Evolutionary conservation across 129 eudicot genomes (phyloP), one percentile per base, ranked within the genome.

Genomic region (Ambrosia artemisiifolia): DNA sequence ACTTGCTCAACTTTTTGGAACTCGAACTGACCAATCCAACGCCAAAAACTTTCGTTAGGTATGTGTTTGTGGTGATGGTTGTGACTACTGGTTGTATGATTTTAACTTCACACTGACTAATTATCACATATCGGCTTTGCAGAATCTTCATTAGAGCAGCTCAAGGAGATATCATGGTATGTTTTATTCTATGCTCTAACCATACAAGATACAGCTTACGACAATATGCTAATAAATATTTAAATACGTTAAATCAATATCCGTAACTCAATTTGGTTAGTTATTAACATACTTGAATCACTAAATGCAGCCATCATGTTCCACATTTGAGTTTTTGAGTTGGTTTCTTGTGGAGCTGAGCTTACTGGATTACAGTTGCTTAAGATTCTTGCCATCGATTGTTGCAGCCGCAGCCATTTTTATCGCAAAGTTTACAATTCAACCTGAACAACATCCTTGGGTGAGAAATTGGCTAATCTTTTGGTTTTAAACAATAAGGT

Each of bases 11-110:
- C n/a, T 76, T 83, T 66, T 72, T 94, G 67, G 83, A 87, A 59
- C 83, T 69, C 64, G 92, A 87, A 71, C 78, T 56, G 34, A 83
- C 85, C 79, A 80, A 63, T 78, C 97, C 97, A 40, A 93, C 92
- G 11, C 49, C 88, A 44, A 94, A 84, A 78, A 86, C 91, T 28
- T 90, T 94, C 79, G 81, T 90, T 54, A 90, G 98, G 98, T 94
- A 65, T 36, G 75, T 50, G 57, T 50, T 4, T 24, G 17, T 43
- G 5, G 11, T 59, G 34, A 64, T 20, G 54, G 11, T 72, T 48
- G 63, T 28, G 19, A 67, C 16, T 60, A 40, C 24, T 69, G 67
- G 19, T 9, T 38, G 7, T 51, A 33, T 69, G 16, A 7, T 61
- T 17, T 44, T 50, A 64, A 30, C 42, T 32, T 14, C 11, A 16